These are phyloP conservation scores for Sclerotinia sclerotiorum DNA, from an alignment of 2,329 filamentous ascomycete species.

Conservation along the genomic window DNA sequence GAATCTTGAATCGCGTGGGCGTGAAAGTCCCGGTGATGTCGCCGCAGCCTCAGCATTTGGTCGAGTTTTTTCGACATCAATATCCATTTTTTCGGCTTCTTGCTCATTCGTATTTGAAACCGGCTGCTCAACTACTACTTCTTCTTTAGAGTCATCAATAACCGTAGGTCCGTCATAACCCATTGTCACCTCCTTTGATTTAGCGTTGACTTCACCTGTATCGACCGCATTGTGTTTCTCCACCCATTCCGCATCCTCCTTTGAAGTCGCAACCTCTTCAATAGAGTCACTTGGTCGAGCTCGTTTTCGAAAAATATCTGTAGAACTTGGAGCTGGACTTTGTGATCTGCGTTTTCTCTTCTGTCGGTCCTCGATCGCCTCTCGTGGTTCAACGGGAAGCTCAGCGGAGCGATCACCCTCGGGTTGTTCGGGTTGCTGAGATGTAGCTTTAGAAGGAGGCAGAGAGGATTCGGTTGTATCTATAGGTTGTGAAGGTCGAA, in stretches of 20 bases:
- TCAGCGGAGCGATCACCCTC: conserved; percentile 27
- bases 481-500: conserved; percentile 19
- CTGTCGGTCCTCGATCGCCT: conserved; percentile 52
- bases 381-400: conserved; percentile 37
- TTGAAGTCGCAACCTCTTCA: conserved; percentile 25
- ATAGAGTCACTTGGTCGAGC: conserved; percentile 46
- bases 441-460: conserved; percentile 24
- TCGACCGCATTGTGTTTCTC: conserved; percentile 36
- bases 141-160: conserved; percentile 29
- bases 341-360: conserved; percentile 68
- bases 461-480: conserved; percentile 31
- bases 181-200: conserved; percentile 14
- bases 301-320: conserved; percentile 57
- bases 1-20: conserved; percentile 46
- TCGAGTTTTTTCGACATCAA: conserved; percentile 18
- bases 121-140: conserved; percentile 26
- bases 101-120: neutral
- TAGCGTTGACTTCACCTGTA: conserved; percentile 25
- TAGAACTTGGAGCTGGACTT: conserved; percentile 57
- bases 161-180: conserved; percentile 23
- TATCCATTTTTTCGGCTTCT: conserved; percentile 15
- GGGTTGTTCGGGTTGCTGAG: conserved; percentile 25
- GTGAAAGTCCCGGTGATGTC: conserved; percentile 24
- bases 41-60: conserved; percentile 4
- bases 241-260: conserved; percentile 30